Conservation (phyloP, 352 stramenopile genomes). For the Thraustotheca clavata region DNA sequence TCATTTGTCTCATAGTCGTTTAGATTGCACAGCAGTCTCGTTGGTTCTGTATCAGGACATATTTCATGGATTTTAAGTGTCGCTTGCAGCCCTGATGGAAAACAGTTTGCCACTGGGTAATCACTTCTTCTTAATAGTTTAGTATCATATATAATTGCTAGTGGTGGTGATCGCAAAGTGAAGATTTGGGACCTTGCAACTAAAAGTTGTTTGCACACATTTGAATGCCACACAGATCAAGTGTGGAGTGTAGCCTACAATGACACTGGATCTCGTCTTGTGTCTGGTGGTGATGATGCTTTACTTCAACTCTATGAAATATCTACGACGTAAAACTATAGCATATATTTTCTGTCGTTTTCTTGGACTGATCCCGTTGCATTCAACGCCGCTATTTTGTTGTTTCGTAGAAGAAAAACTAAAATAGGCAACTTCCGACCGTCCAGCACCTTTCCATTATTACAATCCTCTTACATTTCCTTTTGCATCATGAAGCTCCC, state of each 20-base stretch:
- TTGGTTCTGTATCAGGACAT: constrained; percentile 80
- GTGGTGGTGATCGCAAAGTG: constrained; percentile 79
- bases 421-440: too few relatives aligned
- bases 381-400: neutral
- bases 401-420: neutral
- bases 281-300: constrained; percentile 85
- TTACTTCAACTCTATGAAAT: constrained; percentile 87
- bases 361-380: neutral
- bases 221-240: constrained; percentile 87
- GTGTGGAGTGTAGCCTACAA: constrained; percentile 90
- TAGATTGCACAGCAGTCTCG: constrained; percentile 60
- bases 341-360: neutral
- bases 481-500: neutral
- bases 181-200: constrained; percentile 89
- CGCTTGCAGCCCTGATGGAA: constrained; percentile 68
- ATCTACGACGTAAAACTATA: constrained; percentile 21
- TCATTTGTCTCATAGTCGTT: neutral
- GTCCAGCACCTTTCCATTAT: neutral
- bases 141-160: constrained; percentile 23
- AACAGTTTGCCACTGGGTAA: constrained; percentile 81
- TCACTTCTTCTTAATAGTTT: neutral
- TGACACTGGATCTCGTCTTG: constrained; percentile 64
- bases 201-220: constrained; percentile 81
- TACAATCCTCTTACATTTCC: neutral
- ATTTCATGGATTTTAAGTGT: constrained; percentile 86